Conservation (phyloP, 2,329 filamentous ascomycete species). For the Trichoderma brevicompactum region DNA sequence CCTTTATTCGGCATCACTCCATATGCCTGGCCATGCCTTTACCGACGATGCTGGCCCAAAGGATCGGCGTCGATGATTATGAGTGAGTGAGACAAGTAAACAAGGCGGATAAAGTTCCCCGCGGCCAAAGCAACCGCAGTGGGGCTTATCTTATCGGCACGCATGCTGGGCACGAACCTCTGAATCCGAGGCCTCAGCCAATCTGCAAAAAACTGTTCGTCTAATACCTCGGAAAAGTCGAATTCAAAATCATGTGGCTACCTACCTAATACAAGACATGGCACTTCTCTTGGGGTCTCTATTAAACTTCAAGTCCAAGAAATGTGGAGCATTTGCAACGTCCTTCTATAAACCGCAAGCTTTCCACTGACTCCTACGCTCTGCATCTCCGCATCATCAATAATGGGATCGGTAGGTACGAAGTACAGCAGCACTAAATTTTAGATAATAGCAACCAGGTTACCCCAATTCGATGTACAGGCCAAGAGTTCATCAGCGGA, state of each 20-base stretch:
- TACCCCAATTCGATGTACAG: background rate
- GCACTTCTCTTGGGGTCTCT: no score
- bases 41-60: no score
- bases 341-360: no score
- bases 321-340: no score
- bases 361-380: background rate
- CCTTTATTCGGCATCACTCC: constrained; percentile 39
- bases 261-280: no score
- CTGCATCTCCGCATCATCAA: background rate
- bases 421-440: background rate
- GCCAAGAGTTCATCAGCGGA: background rate
- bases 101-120: constrained; percentile 3
- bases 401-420: background rate
- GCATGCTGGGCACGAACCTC: no score
- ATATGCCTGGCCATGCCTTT: background rate
- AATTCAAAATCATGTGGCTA: background rate
- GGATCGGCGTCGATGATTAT: background rate
- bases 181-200: background rate
- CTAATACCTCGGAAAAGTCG: no score
- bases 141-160: constrained; percentile 19
- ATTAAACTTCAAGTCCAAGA: no score
- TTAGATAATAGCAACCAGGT: no score
- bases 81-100: constrained; percentile 1
- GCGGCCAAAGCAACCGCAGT: background rate
- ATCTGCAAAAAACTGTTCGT: background rate